Base-by-base conservation (phyloP, 2,329 filamentous ascomycete species). In the Gremmenia infestans region DNA sequence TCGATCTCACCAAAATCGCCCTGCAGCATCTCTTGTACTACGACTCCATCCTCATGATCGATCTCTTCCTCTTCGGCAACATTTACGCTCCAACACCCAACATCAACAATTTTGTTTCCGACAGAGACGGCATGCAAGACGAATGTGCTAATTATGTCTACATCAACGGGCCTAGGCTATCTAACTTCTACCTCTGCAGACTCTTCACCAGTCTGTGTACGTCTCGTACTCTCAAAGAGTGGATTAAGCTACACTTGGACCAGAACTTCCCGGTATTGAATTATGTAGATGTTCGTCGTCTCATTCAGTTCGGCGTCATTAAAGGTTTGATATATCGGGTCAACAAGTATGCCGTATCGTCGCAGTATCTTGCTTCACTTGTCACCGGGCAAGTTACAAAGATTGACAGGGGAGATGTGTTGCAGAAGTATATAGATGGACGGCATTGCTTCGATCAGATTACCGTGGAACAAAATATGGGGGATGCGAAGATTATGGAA, bases 281-380 rank as follows among this genome's bases (percentile, higher is more conserved):
- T 12, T 86, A 87, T 67, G 85, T 99, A 55, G 94, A 99, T 70
- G 84, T 97, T 54, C 84, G 94, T 12, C 86, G 94, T 28, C 86
- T 99, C 60, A 90, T 97, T 60, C 95, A 96, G 57, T 99, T 97
- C 67, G 94, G 93, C 55, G 82, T 97, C 57, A 96, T 97, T 71
- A 97, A 97, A 73, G 92, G 93, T 15, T 89, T 95, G 63, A 74
- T 99, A 23, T 97, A 97, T 72, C 84, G 94, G 36, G 87, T 97
- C 42, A 91, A 97, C 74, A 95, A 94, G 71, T 95, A 95, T 69
- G 88, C 91, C 28, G 82, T 95, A 1, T 85, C 81, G 4, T 83
- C 83, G 66, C 80, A 83, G 68, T 82, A 84, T 63, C 72, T 87
- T 22, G 76, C 79, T 7, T 74, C 75, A 2, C 40, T 63, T 15